Base-by-base conservation (phyloP, 371 early-diverging fungal genomes). In the Batkoa obscura region DNA sequence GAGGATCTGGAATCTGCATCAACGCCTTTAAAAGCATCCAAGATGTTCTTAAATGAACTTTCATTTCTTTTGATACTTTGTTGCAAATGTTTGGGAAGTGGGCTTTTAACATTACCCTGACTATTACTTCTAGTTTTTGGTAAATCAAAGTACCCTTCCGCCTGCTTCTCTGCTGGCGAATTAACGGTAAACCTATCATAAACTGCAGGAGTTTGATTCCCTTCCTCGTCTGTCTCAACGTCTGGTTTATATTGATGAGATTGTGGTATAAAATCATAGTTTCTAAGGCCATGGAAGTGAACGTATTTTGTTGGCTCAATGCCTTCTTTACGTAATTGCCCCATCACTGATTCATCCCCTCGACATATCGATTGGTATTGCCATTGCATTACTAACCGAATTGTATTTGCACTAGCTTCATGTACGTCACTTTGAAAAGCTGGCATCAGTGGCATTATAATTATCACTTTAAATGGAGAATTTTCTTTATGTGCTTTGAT, bases 341-440 rank as follows among this genome's bases (percentile, higher is more conserved):
- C 69, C 1, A 72, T 57, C 39, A 90, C 76, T 42, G 80, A 79
- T 38, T 77, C 61, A 50, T 68, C 67, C 43, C 83, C 86, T 56
- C 85, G 76, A 41, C 73, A 74, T 50, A 90, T 84, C 5, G 84
- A 75, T 41, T 73, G 66, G 62, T 79, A 82, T 66, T 88, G 88
- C 58, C 78, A 79, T 58, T 83, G 68, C 76, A 86, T 77, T 2
- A 88, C 75, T 37, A 84, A 66, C 58, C 78, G 53, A 2, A 56
- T 8, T 23, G 60, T 85, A 10, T 80, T 82, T 1, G 88, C 93
- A 35, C 78, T 81, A 35, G 78, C 76, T 1, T 82, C 75, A 52
- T 70, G 72, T 35, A 94, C 66, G 58, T 86, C 90, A 48, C 80
- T 84, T 51, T 85, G 85, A 66, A 93, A 93, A 12, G 89, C 92